phyloP scores from a whole-genome alignment of 176 grass and related monocot species.

The Stipa capillata region DNA sequence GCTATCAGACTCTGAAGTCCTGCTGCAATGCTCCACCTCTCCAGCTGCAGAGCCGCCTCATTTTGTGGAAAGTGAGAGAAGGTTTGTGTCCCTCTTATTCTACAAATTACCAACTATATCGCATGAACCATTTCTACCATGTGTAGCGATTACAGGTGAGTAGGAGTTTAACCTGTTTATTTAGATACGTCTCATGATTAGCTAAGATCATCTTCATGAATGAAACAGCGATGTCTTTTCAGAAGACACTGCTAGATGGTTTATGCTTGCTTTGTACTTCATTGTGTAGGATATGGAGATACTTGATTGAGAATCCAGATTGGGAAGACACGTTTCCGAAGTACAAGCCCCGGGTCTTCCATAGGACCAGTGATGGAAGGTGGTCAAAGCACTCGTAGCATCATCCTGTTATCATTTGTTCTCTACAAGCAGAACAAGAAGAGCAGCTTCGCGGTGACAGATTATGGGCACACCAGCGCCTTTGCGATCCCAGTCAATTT shows the following conservation, averaged over 20 bases:
- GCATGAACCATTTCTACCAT: neutral
- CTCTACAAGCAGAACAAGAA: neutral
- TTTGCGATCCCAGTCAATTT: neutral
- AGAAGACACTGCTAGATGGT: neutral
- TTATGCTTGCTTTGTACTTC: neutral
- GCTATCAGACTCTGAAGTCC: slow-evolving; percentile 66
- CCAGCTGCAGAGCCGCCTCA: slow-evolving; percentile 76
- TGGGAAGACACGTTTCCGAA: slow-evolving; percentile 65
- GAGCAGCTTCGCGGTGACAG: neutral
- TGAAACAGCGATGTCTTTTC: neutral
- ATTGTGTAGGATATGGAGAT: slow-evolving; percentile 67
- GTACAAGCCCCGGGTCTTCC: slow-evolving; percentile 51
- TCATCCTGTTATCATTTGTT: neutral
- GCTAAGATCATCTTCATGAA: neutral
- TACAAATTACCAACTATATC: slow-evolving; percentile 1
- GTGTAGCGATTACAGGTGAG: neutral
- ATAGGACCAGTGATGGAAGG: slow-evolving; percentile 35
- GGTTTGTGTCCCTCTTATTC: slow-evolving; percentile 19
- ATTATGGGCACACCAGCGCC: neutral
- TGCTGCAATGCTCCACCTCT: slow-evolving; percentile 73
- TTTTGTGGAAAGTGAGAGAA: slow-evolving; percentile 93
- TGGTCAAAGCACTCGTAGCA: slow-evolving; percentile 49
- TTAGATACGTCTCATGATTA: neutral
- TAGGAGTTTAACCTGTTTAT: neutral
- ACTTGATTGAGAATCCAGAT: slow-evolving; percentile 65